Conservation (phyloP, 2,329 filamentous ascomycete species). For the Fusarium penzigii region DNA sequence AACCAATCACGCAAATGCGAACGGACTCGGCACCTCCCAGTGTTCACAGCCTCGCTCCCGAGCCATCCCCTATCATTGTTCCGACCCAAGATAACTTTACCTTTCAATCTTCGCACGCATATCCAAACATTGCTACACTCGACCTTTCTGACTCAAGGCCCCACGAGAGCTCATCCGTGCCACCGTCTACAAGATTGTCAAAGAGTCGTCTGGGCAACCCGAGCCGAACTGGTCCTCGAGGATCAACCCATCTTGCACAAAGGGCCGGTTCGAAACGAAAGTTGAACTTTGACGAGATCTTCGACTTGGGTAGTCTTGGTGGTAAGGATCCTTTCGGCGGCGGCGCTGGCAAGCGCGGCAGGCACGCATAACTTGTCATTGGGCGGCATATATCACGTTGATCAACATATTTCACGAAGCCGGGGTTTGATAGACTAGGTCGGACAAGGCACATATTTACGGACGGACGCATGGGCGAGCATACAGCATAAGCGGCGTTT, state of each 20-base stretch:
- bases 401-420: constrained; percentile 18
- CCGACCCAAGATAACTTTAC: constrained; percentile 65
- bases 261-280: constrained; percentile 72
- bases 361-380: constrained; percentile 41
- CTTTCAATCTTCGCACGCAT: constrained; percentile 65
- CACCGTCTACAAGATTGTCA: constrained; percentile 25
- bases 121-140: constrained; percentile 62
- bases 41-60: constrained; percentile 28
- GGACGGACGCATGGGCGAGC: constrained; percentile 38
- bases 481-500: constrained; percentile 41
- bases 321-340: constrained; percentile 61
- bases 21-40: constrained; percentile 30
- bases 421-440: constrained; percentile 28
- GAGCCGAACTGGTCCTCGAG: constrained; percentile 27
- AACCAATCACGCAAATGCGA: constrained; percentile 29
- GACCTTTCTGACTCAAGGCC: constrained; percentile 56
- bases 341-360: constrained; percentile 48
- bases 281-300: constrained; percentile 73
- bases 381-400: constrained; percentile 6
- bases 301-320: constrained; percentile 63
- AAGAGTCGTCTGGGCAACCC: constrained; percentile 31
- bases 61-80: constrained; percentile 45
- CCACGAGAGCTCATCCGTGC: constrained; percentile 38
- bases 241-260: constrained; percentile 53
- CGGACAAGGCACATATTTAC: constrained; percentile 33